Evolutionary conservation across 2,329 filamentous ascomycete genomes (phyloP).

Genomic region (Raffaelea arxii): DNA sequence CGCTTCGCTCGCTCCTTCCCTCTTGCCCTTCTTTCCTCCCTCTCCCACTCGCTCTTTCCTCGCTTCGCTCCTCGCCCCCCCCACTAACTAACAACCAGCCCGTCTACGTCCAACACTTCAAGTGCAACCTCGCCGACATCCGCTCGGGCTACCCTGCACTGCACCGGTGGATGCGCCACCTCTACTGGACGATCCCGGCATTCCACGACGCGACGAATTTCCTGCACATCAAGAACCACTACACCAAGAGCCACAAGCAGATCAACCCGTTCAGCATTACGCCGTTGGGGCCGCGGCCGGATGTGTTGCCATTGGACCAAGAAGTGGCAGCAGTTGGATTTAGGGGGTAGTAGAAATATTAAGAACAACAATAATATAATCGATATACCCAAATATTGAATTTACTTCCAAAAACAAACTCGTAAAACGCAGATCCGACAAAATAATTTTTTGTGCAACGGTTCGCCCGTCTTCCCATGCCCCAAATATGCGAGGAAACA

Average conservation of each 20-base stretch:
- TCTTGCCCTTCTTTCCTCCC: not conserved
- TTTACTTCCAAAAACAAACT: no score
- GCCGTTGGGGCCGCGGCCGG: conserved; percentile 72
- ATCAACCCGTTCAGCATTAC: conserved; percentile 67
- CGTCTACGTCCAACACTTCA: conserved; percentile 82
- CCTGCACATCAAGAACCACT: conserved; percentile 84
- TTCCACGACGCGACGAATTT: conserved; percentile 82
- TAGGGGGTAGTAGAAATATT: not conserved
- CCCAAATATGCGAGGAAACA: no score
- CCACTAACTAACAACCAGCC: conserved; percentile 26
- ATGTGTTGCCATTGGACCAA: conserved; percentile 68
- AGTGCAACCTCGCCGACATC: conserved; percentile 79
- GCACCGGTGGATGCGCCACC: conserved; percentile 69
- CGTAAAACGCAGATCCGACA: no score
- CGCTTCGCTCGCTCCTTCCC: not conserved
- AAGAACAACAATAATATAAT: no score
- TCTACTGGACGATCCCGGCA: conserved; percentile 76
- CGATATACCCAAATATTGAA: no score
- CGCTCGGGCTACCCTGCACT: conserved; percentile 72
- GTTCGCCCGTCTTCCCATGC: no score
- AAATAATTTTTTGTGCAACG: no score
- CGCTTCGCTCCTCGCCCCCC: no score
- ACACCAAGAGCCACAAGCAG: conserved; percentile 51
- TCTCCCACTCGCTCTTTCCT: conserved; percentile 4
- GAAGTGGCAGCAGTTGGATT: conserved; percentile 55